Evolutionary conservation across 352 stramenopile species (phyloP).

Genomic region (Pythium monospermum): DNA sequence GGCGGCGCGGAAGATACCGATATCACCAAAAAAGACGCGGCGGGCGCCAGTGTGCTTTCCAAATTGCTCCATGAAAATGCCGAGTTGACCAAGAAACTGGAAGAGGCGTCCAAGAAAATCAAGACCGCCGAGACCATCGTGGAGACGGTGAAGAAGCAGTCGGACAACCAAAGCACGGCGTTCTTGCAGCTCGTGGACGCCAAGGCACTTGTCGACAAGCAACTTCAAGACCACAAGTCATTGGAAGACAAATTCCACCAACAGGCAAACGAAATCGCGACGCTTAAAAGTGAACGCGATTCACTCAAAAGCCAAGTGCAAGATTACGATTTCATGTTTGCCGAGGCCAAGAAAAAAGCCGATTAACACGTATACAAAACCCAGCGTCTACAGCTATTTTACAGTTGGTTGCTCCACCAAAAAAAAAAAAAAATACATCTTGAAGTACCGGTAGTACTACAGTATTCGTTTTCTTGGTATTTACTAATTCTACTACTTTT

Average conservation of each 20-base stretch:
- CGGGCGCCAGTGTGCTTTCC: constrained; percentile 40
- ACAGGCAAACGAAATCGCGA: constrained; percentile 39
- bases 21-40: constrained; percentile 28
- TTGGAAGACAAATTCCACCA: constrained; percentile 41
- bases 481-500: too few species aligned
- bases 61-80: constrained; percentile 66
- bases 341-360: constrained; percentile 83
- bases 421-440: too few species aligned
- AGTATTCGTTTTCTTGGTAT: background rate
- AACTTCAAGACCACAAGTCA: constrained; percentile 31
- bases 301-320: constrained; percentile 76
- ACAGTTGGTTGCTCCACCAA: too few species aligned
- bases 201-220: constrained; percentile 53
- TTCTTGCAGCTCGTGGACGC: constrained; percentile 85
- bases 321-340: constrained; percentile 89
- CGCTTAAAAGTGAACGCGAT: constrained; percentile 57
- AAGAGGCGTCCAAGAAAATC: constrained; percentile 29
- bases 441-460: too few species aligned
- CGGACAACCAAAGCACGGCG: constrained; percentile 63
- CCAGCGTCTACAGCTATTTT: background rate
- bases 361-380: constrained; percentile 37
- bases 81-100: constrained; percentile 37
- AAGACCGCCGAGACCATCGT: constrained; percentile 44
- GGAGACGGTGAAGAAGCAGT: constrained; percentile 66
- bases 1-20: constrained; percentile 24